Evolutionary conservation across 23 red algal species (phyloP).

Genomic region (Chondrus crispus): DNA sequence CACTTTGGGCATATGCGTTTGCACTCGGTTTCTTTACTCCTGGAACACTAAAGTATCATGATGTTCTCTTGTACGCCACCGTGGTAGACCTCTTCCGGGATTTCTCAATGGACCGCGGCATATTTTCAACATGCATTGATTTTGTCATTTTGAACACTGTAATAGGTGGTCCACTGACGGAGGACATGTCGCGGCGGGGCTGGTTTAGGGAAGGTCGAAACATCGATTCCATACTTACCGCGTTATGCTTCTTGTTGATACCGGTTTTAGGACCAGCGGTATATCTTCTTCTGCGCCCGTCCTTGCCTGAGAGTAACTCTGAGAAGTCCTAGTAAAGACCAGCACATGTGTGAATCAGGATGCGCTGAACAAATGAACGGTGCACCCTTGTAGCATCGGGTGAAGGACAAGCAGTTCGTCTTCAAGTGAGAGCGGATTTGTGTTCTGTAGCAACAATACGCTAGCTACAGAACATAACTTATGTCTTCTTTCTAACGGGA

Average conservation of each 20-base stretch:
- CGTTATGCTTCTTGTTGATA: slow-evolving; percentile 15
- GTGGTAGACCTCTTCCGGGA: not conserved
- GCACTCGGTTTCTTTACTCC: slow-evolving; percentile 45
- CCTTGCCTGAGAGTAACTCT: slow-evolving; percentile 8
- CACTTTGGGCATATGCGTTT: slow-evolving; percentile 33
- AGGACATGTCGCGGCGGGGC: slow-evolving; percentile 62
- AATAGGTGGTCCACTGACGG: slow-evolving; percentile 50
- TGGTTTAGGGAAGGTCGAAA: slow-evolving; percentile 43
- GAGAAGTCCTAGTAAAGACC: too few relatives aligned
- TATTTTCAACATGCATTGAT: slow-evolving; percentile 30
- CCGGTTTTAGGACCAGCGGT: slow-evolving; percentile 50
- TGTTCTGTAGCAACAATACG: too few relatives aligned
- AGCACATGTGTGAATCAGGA: too few relatives aligned
- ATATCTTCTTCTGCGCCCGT: slow-evolving; percentile 38
- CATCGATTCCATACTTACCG: slow-evolving; percentile 18
- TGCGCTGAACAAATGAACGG: too few relatives aligned
- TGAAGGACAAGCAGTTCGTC: too few relatives aligned
- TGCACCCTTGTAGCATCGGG: too few relatives aligned
- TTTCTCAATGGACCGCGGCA: slow-evolving; percentile 15
- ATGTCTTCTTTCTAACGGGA: too few relatives aligned
- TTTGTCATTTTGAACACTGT: not conserved
- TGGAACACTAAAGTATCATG: slow-evolving; percentile 35
- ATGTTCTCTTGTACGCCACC: slow-evolving; percentile 35
- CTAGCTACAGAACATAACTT: too few relatives aligned
- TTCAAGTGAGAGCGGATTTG: too few relatives aligned